Conservation (phyloP, 345 rosid species). For the Ailanthus altissimus region DNA sequence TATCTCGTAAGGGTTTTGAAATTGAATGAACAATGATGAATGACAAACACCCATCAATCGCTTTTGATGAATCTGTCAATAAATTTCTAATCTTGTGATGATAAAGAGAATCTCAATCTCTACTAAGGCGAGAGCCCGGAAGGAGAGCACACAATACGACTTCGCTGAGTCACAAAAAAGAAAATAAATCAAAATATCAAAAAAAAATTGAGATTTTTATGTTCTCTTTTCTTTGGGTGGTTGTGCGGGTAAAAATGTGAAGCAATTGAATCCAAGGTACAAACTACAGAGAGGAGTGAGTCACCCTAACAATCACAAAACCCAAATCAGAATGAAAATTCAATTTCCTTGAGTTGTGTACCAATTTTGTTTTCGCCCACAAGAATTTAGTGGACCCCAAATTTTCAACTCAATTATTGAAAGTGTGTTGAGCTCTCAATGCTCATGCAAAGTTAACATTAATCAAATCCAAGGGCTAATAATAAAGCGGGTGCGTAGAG, state of each 20-base stretch:
- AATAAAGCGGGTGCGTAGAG: too few relatives aligned
- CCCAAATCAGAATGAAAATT: background rate
- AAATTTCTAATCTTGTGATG: background rate
- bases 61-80: background rate
- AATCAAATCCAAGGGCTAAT: background rate
- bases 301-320: background rate
- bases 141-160: background rate
- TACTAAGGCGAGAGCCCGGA: background rate
- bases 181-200: background rate
- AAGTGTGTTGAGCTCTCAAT: too few relatives aligned
- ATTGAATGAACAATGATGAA: conserved; percentile 29
- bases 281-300: background rate
- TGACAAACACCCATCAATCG: conserved; percentile 30
- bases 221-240: background rate
- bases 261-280: background rate
- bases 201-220: background rate
- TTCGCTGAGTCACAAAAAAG: background rate
- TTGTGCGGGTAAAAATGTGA: background rate
- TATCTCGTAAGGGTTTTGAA: conserved; percentile 19
- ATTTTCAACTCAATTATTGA: background rate
- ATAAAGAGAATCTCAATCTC: background rate
- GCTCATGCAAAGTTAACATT: too few relatives aligned
- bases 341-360: background rate
- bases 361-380: background rate
- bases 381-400: conserved; percentile 8